Evolutionary conservation across 2,329 filamentous ascomycete species (phyloP).

Genomic region (Ustilaginoidea virens): DNA sequence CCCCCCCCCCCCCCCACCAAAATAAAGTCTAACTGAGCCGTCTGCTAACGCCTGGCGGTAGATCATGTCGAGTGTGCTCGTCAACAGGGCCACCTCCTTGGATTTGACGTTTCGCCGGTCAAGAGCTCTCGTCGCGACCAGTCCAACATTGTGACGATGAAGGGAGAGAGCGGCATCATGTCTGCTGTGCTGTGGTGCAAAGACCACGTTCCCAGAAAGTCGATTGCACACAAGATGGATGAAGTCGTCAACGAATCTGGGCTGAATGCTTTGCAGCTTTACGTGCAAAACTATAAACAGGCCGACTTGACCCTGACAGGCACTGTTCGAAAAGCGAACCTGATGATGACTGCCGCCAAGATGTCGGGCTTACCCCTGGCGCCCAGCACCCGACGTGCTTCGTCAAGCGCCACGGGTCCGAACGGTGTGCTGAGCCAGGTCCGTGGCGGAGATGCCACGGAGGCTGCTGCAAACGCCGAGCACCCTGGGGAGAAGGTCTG

Average conservation of each 20-base stretch:
- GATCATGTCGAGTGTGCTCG: slow-evolving; percentile 79
- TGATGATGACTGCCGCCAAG: slow-evolving; percentile 52
- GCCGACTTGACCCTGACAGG: slow-evolving; percentile 82
- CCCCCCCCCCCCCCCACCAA: too few relatives aligned
- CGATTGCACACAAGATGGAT: slow-evolving; percentile 61
- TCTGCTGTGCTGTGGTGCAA: slow-evolving; percentile 85
- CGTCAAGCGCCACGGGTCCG: slow-evolving; percentile 12
- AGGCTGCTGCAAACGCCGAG: slow-evolving; percentile 12
- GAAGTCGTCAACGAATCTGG: slow-evolving; percentile 57
- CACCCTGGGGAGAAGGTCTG: slow-evolving; percentile 39
- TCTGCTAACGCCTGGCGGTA: slow-evolving; percentile 6
- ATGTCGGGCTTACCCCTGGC: slow-evolving; percentile 20
- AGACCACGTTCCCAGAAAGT: slow-evolving; percentile 62
- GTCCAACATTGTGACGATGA: slow-evolving; percentile 63
- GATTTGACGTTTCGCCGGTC: slow-evolving; percentile 79
- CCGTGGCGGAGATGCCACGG: slow-evolving; percentile 12
- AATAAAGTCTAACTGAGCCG: too few relatives aligned
- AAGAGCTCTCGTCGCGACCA: slow-evolving; percentile 80
- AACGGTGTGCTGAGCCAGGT: slow-evolving; percentile 8
- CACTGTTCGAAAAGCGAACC: slow-evolving; percentile 81
- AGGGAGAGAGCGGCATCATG: slow-evolving; percentile 68
- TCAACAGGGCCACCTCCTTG: slow-evolving; percentile 66
- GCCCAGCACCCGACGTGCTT: slow-evolving; percentile 34
- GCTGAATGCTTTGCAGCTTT: slow-evolving; percentile 73
- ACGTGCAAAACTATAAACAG: slow-evolving; percentile 82